Evolutionary conservation across 805 yeast genomes (phyloP).

Genomic region (Wickerhamomyces chambardii): DNA sequence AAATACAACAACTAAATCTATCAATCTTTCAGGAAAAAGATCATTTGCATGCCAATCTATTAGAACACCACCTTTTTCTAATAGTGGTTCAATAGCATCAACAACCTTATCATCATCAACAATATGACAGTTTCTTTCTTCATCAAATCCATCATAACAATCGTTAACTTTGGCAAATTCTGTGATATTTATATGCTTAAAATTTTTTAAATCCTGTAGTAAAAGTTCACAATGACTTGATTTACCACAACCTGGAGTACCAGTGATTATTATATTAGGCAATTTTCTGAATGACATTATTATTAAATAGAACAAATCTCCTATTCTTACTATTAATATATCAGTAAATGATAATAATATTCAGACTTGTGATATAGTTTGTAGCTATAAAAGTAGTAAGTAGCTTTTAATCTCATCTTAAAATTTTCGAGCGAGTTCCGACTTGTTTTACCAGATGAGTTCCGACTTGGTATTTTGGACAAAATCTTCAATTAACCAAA

Average conservation of each 20-base stretch:
- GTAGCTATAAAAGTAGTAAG: too few species aligned
- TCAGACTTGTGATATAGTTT: too few species aligned
- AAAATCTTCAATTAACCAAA: too few species aligned
- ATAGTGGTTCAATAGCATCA: constrained; percentile 70
- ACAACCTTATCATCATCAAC: constrained; percentile 89
- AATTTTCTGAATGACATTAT: constrained; percentile 9
- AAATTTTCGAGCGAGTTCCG: too few species aligned
- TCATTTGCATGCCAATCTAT: constrained; percentile 99
- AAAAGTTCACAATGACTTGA: constrained; percentile 65
- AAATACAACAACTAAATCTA: constrained; percentile 87
- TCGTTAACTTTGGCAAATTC: constrained; percentile 72
- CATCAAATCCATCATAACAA: constrained; percentile 80
- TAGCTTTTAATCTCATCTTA: too few species aligned
- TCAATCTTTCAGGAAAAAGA: constrained; percentile 84
- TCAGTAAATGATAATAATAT: too few species aligned
- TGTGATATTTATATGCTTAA: constrained; percentile 53
- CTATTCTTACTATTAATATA: not conserved
- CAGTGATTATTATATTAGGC: constrained; percentile 84
- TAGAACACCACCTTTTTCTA: constrained; percentile 80
- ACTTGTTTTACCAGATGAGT: too few species aligned
- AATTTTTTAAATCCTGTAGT: constrained; percentile 38
- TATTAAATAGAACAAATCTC: too few species aligned
- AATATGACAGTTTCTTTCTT: constrained; percentile 73
- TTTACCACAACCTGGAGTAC: constrained; percentile 92
- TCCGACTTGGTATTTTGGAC: too few species aligned